Conservation (phyloP, 306 rosid genomes). For the Sicyos baderoa region DNA sequence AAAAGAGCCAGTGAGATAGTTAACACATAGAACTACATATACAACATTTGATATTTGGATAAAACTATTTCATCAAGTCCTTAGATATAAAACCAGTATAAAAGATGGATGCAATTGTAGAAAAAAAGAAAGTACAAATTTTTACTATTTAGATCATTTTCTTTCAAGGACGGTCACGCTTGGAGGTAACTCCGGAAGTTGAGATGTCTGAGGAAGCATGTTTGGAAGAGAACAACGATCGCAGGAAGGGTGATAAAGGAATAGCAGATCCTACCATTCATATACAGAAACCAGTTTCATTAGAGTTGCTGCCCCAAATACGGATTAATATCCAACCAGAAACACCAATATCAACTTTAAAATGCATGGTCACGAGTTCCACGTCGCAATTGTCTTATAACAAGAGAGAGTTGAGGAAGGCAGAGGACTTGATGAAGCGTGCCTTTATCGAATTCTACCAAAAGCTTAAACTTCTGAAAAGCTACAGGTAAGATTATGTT, state of each 20-base stretch:
- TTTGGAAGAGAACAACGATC: constrained; percentile 17
- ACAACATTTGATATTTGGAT: too few relatives aligned
- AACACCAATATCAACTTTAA: constrained; percentile 48
- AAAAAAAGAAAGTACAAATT: neutral
- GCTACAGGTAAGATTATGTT: constrained; percentile 38
- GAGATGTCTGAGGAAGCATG: constrained; percentile 39
- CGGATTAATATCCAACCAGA: constrained; percentile 49
- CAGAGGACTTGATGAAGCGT: constrained; percentile 40
- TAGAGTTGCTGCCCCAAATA: constrained; percentile 47
- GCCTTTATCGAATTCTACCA: constrained; percentile 55
- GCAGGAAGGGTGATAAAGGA: constrained; percentile 6
- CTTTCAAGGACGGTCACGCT: constrained; percentile 26
- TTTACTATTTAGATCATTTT: neutral
- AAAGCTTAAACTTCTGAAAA: constrained; percentile 59
- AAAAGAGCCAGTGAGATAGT: neutral
- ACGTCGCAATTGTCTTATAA: constrained; percentile 35
- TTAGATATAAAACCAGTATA: neutral
- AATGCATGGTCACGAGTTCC: constrained; percentile 36
- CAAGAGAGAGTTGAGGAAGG: constrained; percentile 45
- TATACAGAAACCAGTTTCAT: constrained; percentile 36
- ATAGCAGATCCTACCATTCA: neutral
- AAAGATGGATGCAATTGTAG: neutral
- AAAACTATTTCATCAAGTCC: too few relatives aligned
- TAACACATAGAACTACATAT: too few relatives aligned
- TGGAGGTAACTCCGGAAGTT: constrained; percentile 58